Evolutionary conservation across 108 stramenopile genomes (phyloP), one percentile per base, ranked within the genome.

Genomic region (Cyclotella baltica): DNA sequence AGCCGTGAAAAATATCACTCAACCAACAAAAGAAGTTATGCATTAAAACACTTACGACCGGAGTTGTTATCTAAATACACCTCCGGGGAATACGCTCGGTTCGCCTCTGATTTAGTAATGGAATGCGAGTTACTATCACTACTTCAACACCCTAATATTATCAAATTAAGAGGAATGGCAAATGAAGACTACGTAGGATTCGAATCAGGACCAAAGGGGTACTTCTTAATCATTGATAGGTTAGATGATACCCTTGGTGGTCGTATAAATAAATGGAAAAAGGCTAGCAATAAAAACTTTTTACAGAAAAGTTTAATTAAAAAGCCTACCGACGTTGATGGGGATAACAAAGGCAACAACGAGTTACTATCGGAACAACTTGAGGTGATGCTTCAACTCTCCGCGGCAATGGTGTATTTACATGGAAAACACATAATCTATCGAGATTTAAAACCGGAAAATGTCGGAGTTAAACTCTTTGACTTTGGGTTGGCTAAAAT

Each of bases 211-310:
- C 72, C 81, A 11, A 73, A 67, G 55, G 73, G 73, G 40, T 89
- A 87, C 67, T 92, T 89, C 68, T 28, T 92, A 23, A 84, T 92
- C 31, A 43, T 92, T 33, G 91, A 92, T 64, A 87, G 79, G 8
- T 63, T 92, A 25, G 35, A 31, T 30, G 85, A 75, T 5, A 88
- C 80, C 2, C 78, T 92, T 11, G 80, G 71, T 28, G 53, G 78
- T n/a, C 76, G 85, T 29, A 80, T 94, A 22, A 0, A 13, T 0
- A 59, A 36, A 35, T 83, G 83, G 83, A 35, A 53, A 23, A 77
- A 30, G 16, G 33, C 68, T 4, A 31, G 5, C 2, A 43, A 30
- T 55, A 36, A 19, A 38, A 20, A 8, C 11, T 16, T 40, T 23
- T 61, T 33, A 13, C 18, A 13, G 19, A 58, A 43, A 25, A n/a